phyloP scores from a whole-genome alignment of 441 rosid genomes.

The Eutrema salsugineum region DNA sequence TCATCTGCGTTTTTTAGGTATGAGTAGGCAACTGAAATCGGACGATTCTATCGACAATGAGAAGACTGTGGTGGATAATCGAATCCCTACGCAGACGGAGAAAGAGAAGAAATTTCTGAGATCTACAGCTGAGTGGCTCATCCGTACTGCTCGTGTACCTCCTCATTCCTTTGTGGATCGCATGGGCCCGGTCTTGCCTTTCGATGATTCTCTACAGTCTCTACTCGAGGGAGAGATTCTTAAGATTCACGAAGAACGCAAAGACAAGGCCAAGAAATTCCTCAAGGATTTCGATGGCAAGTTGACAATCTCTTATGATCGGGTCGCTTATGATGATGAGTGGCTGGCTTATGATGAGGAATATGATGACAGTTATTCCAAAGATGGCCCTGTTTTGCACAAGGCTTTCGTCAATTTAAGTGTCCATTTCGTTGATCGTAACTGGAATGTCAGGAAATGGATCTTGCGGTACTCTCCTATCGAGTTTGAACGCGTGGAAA shows the following conservation, averaged over 20 bases:
- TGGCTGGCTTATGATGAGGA: neutral
- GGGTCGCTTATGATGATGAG: neutral
- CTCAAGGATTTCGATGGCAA: slow-evolving; percentile 4
- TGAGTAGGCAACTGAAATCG: neutral
- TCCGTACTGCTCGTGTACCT: neutral
- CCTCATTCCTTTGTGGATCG: neutral
- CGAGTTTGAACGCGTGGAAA: neutral
- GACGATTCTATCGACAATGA: neutral
- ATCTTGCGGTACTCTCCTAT: slow-evolving; percentile 56
- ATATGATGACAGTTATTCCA: slow-evolving; percentile 26
- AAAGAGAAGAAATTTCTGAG: neutral
- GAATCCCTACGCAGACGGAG: neutral
- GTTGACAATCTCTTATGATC: slow-evolving; percentile 2
- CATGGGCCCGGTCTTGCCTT: neutral
- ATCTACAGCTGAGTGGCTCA: neutral
- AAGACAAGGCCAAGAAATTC: slow-evolving; percentile 11
- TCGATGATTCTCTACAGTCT: neutral
- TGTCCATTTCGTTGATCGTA: slow-evolving; percentile 65
- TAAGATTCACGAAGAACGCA: neutral
- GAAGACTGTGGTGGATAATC: neutral
- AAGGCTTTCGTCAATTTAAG: slow-evolving; percentile 27
- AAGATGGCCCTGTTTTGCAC: slow-evolving; percentile 49
- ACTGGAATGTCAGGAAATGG: slow-evolving; percentile 56
- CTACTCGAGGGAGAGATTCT: neutral
- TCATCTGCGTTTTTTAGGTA: neutral